Percentiles rank a stretch among this genome's conserved stretches.
These are phyloP conservation scores for Chloris gayana DNA, from an alignment of 176 grass and related monocot species.

Conservation along the genomic window DNA sequence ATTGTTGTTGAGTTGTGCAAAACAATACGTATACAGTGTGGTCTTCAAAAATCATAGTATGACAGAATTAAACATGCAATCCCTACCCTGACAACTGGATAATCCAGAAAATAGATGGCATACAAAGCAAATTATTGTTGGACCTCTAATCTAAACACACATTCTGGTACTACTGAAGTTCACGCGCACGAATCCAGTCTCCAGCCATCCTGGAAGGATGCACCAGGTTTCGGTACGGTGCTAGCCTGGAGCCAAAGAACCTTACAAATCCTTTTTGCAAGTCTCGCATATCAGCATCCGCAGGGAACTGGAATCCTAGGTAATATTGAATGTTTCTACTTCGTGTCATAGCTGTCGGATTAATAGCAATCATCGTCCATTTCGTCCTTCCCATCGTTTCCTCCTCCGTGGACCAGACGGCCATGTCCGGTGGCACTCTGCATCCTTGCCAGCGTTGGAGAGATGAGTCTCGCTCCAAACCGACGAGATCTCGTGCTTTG, in stretches of 20 bases:
- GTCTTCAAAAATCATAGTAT: background rate
- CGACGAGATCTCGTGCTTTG: too few species aligned
- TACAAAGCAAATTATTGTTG: background rate
- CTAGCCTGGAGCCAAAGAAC: slow-evolving; percentile 29
- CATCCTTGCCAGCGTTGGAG: too few species aligned
- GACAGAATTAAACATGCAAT: background rate
- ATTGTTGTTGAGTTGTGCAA: background rate
- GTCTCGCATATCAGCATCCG: slow-evolving; percentile 29
- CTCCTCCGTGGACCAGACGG: background rate
- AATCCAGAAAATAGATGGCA: background rate
- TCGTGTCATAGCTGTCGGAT: slow-evolving; percentile 35
- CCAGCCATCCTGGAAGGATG: slow-evolving; percentile 9
- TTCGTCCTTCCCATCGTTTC: background rate
- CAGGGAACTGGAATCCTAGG: slow-evolving; percentile 43
- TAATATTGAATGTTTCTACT: slow-evolving; percentile 28
- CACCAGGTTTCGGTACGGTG: slow-evolving; percentile 22
- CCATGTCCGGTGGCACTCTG: too few species aligned
- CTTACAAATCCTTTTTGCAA: background rate
- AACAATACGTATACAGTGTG: background rate
- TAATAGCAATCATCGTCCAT: background rate
- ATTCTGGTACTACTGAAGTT: background rate
- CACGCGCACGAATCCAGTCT: background rate
- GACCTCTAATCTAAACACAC: background rate
- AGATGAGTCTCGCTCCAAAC: too few species aligned
- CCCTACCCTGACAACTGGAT: background rate